Base-by-base conservation (phyloP, 495 filamentous ascomycete genomes). In the Aspergillus cristatus region DNA sequence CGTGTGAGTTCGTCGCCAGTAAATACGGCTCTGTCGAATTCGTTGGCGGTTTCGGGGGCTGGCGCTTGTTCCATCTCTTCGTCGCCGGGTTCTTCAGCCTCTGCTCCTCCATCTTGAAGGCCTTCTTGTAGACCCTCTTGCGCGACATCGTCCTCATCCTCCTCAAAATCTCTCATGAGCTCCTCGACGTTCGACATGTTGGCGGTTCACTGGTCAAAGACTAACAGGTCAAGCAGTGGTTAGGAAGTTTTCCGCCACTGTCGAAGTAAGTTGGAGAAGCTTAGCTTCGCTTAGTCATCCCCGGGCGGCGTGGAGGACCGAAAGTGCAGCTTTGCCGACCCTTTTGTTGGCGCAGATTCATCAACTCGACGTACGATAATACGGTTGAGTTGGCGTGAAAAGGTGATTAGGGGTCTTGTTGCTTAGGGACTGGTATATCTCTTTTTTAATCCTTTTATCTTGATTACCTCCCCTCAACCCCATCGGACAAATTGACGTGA, bases 1-100 rank as follows among this genome's bases (percentile, higher is more conserved):
- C 89, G 79, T 7, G 82, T 84, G 33, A 96, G 84, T 58, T 97
- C 88, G 50, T 84, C 84, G 40, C 91, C 87, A 37, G 94, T 96
- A 35, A 77, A 79, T 10, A 90, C 86, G 14, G 93, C 89, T 24
- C 93, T 85, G 43, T 87, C 90, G 46, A 97, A 94, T 58, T 97
- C 93, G 45, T 88, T 83, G 32, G 93, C 74, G 8, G 46, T 42
- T 36, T 51, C 53, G 32, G 39, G 47, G 36, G 56, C 46, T 18
- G 57, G 35, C 29, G 41, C 32, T 18, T 38, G 43, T 40, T 55
- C 53, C 33, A 57, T 53, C 34, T 58, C 46, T 34, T 42, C 35
- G 32, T 63, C 51, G 18, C 40, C 35, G 20, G 51, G 45, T 33
- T 54, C 42, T 29, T 57, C 57, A 15, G 45, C 42, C 28, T 57